Base-by-base conservation (phyloP, 2,329 filamentous ascomycete genomes). In the Daldinia sp. region DNA sequence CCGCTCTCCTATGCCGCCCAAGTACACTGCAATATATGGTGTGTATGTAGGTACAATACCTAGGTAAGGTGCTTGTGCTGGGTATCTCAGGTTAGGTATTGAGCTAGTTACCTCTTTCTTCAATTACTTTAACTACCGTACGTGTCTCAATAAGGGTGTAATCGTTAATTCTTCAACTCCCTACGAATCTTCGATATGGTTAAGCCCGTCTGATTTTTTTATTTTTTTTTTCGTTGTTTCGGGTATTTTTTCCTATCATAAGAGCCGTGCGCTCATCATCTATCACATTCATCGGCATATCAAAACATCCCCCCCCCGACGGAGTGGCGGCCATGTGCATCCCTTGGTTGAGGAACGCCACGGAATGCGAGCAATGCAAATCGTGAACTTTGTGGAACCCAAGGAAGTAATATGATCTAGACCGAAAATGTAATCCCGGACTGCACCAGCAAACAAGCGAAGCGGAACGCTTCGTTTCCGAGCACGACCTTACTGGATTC, bases 391-490 rank as follows among this genome's bases (percentile, higher is more conserved):
- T 3, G 49, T 51, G 39, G 56, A 53, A 61, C 57, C 15, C 34
- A 21, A 23, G 21, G 11, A 45, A 23, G 13, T 23, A 11, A 23
- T n/a, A 41, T 30, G 4, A 11, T 17, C 27, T 50, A 57, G 53
- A 51, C 32, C 50, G 49, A 59, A 49, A 53, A 51, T 49, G 43
- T 23, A 35, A 43, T 62, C 43, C 32, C 45, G 34, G 47, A 10
- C n/a, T n/a, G n/a, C n/a, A n/a, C n/a, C n/a, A n/a, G n/a, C 37
- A 43, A 27, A 27, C 48, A 63, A 57, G 56, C 63, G 63, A 66
- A 51, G 55, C 58, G 63, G 63, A 58, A 32, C 50, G 13, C 45
- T 63, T 59, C 21, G 56, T 61, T 66, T 53, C 62, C 60, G 63
- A 58, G 43, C 47, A 39, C 35, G 30, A 63, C 9, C 15, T 59